A percentile compares a stretch with the other conserved stretches of the same genome.
phyloP scores from a whole-genome alignment of 2,329 filamentous ascomycete species.

The Lecanosticta acicola region DNA sequence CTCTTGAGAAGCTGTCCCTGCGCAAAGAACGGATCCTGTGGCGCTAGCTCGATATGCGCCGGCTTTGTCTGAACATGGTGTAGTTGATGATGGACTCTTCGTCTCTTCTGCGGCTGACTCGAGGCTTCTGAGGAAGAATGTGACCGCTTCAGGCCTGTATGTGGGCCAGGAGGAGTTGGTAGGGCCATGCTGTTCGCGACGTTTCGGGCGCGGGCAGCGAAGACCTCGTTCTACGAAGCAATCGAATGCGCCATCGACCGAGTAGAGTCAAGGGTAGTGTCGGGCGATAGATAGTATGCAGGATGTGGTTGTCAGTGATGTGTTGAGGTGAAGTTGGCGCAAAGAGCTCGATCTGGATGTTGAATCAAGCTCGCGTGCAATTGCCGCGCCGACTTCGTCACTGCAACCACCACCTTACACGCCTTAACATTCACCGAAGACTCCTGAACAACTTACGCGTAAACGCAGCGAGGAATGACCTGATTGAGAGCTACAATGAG shows the following conservation, averaged over 20 bases:
- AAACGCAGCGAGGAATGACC: no score
- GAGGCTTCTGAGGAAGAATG: constrained; percentile 7
- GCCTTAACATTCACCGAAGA: no score
- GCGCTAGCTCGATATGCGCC: constrained; percentile 31
- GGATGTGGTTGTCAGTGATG: background rate
- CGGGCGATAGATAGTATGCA: background rate
- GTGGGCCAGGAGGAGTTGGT: constrained; percentile 4
- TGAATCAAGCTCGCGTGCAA: no score
- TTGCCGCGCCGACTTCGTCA: no score
- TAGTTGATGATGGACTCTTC: constrained; percentile 20
- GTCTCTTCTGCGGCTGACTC: constrained; percentile 16
- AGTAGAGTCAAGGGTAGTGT: background rate
- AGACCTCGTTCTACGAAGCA: background rate
- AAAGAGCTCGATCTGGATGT: constrained; percentile 1
- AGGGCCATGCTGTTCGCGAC: constrained; percentile 1
- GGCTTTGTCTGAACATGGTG: constrained; percentile 27
- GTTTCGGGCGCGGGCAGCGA: background rate
- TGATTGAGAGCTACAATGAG: constrained; percentile 41
- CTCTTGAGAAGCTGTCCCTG: constrained; percentile 52
- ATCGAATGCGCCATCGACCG: background rate
- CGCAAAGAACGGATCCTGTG: constrained; percentile 48
- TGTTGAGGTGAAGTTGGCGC: constrained; percentile 1
- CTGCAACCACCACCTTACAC: no score
- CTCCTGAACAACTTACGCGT: no score
- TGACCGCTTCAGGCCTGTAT: constrained; percentile 16